Conservation (phyloP, 768 basidiomycete genomes). For the Tricholoma bakamatsutake region DNA sequence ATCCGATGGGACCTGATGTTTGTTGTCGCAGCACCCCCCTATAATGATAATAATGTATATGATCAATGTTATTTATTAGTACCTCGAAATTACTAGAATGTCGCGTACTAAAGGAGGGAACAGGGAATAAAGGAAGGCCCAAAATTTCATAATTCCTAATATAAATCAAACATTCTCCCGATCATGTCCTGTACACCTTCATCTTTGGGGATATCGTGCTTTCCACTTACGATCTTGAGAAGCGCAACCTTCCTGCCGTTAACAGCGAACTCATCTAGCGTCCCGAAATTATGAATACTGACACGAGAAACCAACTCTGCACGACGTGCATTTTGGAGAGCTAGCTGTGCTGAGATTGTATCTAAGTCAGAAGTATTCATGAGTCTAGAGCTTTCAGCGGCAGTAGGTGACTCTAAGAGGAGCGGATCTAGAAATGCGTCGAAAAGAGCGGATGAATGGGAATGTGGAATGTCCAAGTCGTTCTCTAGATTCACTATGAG, state of each 20-base stretch:
- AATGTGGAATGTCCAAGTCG: slow-evolving; percentile 68
- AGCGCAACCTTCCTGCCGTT: slow-evolving; percentile 45
- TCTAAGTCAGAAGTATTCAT: slow-evolving; percentile 29
- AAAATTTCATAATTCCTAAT: slow-evolving; percentile 5
- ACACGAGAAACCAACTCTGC: slow-evolving; percentile 37
- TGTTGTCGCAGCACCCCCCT: no score
- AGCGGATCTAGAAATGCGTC: slow-evolving; percentile 55
- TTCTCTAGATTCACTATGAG: slow-evolving; percentile 32
- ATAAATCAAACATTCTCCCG: slow-evolving; percentile 33
- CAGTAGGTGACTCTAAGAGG: slow-evolving; percentile 31
- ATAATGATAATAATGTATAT: no score
- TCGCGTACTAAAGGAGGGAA: not conserved
- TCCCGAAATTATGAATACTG: slow-evolving; percentile 43
- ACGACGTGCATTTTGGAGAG: slow-evolving; percentile 30
- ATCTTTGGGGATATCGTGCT: slow-evolving; percentile 52
- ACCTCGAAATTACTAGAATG: not conserved
- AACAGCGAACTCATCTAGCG: slow-evolving; percentile 39
- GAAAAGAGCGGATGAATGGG: slow-evolving; percentile 66
- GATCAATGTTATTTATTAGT: no score
- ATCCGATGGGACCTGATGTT: no score
- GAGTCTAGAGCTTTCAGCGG: slow-evolving; percentile 3
- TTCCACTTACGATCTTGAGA: slow-evolving; percentile 51
- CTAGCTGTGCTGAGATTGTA: slow-evolving; percentile 30
- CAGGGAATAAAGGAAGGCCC: not conserved
- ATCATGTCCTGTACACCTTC: slow-evolving; percentile 70